phyloP scores from a whole-genome alignment of 352 stramenopile genomes.

The Thalassiosira sp. region DNA sequence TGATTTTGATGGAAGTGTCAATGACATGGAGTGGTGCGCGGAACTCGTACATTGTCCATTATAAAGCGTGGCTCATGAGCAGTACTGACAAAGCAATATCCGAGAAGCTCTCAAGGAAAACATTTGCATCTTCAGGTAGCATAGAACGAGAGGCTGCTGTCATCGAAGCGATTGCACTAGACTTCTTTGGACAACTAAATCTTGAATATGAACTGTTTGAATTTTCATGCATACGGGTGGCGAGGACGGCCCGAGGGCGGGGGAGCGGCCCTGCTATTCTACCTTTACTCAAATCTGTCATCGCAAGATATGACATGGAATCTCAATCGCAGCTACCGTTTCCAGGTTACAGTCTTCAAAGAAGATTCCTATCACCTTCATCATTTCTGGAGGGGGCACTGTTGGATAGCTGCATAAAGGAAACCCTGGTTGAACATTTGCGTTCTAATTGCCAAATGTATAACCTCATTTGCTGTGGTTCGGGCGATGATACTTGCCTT shows the following conservation, averaged over 20 bases:
- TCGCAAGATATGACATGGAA: constrained; percentile 29
- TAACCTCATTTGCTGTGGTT: constrained; percentile 29
- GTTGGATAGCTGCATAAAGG: constrained; percentile 38
- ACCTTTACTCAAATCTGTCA: constrained; percentile 37
- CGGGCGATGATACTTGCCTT: constrained; percentile 17
- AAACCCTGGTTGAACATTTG: constrained; percentile 40
- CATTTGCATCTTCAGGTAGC: constrained; percentile 26
- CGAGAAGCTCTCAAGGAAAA: constrained; percentile 18
- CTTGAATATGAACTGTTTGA: constrained; percentile 43
- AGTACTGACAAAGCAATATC: constrained; percentile 27
- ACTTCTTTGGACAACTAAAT: constrained; percentile 45
- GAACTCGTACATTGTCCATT: constrained; percentile 43
- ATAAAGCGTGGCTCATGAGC: constrained; percentile 50
- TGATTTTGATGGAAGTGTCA: constrained; percentile 45
- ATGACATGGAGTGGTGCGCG: constrained; percentile 27
- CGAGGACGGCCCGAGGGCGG: constrained; percentile 3
- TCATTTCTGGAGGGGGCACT: constrained; percentile 42
- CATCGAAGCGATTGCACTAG: constrained; percentile 42
- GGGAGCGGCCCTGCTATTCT: constrained; percentile 7
- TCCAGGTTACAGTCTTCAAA: constrained; percentile 42
- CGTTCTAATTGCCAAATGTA: constrained; percentile 24
- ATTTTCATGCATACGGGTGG: constrained; percentile 39
- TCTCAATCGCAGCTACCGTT: constrained; percentile 18
- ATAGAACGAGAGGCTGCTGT: constrained; percentile 41
- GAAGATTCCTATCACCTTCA: constrained; percentile 51